phyloP scores from a whole-genome alignment of 257 asterid genomes.

The Rubia yunnanensis region DNA sequence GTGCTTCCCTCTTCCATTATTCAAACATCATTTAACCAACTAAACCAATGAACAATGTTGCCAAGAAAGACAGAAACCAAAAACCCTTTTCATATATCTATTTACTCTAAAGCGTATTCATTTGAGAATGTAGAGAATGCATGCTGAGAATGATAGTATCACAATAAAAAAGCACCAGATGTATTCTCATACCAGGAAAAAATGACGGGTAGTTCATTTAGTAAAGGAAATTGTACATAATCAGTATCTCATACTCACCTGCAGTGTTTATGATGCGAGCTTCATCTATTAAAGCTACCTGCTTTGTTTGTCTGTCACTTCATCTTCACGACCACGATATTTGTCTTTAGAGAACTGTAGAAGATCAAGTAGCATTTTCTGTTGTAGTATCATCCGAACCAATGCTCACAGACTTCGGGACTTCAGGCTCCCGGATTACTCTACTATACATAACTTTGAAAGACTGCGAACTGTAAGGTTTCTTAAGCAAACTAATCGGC shows the following conservation, averaged over 20 bases:
- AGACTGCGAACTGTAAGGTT: slow-evolving; percentile 74
- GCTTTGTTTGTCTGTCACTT: slow-evolving; percentile 18
- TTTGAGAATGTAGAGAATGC: neutral
- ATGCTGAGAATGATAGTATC: neutral
- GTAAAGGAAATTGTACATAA: neutral
- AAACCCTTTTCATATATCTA: neutral
- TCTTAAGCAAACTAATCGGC: slow-evolving; percentile 87
- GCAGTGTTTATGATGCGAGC: slow-evolving; percentile 27
- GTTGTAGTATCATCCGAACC: slow-evolving; percentile 41
- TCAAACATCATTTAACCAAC: neutral
- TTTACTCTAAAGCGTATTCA: neutral
- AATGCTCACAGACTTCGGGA: slow-evolving; percentile 44
- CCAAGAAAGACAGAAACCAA: neutral
- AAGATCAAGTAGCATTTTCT: slow-evolving; percentile 32
- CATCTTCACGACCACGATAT: slow-evolving; percentile 26
- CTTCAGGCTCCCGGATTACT: slow-evolving; percentile 75
- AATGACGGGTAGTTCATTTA: neutral
- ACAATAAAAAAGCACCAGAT: neutral
- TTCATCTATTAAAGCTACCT: slow-evolving; percentile 21
- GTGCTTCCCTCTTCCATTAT: neutral
- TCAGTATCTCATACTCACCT: slow-evolving; percentile 33
- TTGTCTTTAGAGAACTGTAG: slow-evolving; percentile 12
- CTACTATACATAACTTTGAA: slow-evolving; percentile 84
- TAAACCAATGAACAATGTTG: neutral
- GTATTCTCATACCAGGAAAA: neutral